Percentiles rank a stretch among this genome's conserved stretches.
phyloP scores from a whole-genome alignment of 768 basidiomycete genomes.

The Mycena venus region DNA sequence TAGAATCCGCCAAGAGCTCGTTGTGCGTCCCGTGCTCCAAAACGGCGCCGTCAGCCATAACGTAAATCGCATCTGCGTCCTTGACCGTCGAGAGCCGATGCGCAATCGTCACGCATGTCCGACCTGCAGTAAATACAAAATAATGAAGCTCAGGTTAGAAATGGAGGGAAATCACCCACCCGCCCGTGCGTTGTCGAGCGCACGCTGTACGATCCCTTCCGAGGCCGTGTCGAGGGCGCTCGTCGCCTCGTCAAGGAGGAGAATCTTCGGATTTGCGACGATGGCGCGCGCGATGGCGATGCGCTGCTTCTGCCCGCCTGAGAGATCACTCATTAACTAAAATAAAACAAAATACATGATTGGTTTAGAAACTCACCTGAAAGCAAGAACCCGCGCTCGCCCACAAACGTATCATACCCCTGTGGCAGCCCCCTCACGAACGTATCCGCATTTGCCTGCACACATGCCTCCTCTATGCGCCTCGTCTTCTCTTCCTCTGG shows the following conservation, averaged over 20 bases:
- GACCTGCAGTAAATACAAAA: constrained; percentile 48
- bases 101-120: constrained; percentile 66
- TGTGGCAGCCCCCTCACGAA: constrained; percentile 84
- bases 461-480: constrained; percentile 86
- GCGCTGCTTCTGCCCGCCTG: constrained; percentile 66
- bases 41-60: constrained; percentile 89
- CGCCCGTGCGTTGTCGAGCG: constrained; percentile 80
- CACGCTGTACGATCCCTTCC: constrained; percentile 90
- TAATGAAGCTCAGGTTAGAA: constrained; percentile 16
- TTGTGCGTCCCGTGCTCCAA: constrained; percentile 86
- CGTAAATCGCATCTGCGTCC: constrained; percentile 86
- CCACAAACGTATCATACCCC: constrained; percentile 79
- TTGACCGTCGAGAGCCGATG: constrained; percentile 88
- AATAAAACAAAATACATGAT: too few species aligned
- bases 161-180: not conserved
- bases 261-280: constrained; percentile 86
- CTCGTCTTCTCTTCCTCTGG: constrained; percentile 79
- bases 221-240: constrained; percentile 89
- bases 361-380: too few species aligned
- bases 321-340: too few species aligned
- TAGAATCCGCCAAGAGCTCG: constrained; percentile 67
- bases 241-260: constrained; percentile 91
- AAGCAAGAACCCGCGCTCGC: constrained; percentile 88
- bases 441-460: constrained; percentile 89
- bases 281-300: constrained; percentile 92